Percentiles rank a stretch among this genome's conserved stretches.
phyloP scores from a whole-genome alignment of 2,329 filamentous ascomycete species.

The Alternaria sp. region DNA sequence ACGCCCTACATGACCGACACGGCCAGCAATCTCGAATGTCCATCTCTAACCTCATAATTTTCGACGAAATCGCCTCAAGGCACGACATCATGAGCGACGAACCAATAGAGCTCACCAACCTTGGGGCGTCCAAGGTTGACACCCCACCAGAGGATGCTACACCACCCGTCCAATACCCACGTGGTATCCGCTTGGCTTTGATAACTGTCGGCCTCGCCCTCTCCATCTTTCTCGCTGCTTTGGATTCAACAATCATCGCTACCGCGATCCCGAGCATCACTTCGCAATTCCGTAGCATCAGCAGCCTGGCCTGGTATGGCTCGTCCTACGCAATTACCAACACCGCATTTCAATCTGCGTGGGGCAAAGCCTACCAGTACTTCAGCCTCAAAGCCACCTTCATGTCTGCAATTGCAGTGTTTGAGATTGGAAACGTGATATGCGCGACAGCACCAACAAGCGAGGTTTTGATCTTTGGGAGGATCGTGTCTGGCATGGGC shows the following conservation, averaged over 20 bases:
- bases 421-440: slow-evolving; percentile 64
- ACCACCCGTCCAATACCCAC: slow-evolving; percentile 16
- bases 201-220: slow-evolving; percentile 38
- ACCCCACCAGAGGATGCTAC: not conserved
- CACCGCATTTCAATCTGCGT: slow-evolving; percentile 53
- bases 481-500: slow-evolving; percentile 51
- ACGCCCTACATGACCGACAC: not conserved
- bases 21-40: not conserved
- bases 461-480: slow-evolving; percentile 48
- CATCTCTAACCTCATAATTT: not conserved
- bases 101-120: not conserved
- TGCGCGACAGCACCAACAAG: slow-evolving; percentile 50
- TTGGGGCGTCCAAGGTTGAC: not conserved
- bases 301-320: slow-evolving; percentile 47
- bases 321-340: slow-evolving; percentile 54
- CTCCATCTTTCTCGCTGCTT: slow-evolving; percentile 35
- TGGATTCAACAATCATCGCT: slow-evolving; percentile 43
- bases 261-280: slow-evolving; percentile 49
- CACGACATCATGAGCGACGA: not conserved
- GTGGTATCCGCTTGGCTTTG: slow-evolving; percentile 28
- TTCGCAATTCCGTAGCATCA: slow-evolving; percentile 43
- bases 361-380: slow-evolving; percentile 56
- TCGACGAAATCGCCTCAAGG: not conserved
- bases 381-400: slow-evolving; percentile 52
- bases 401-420: slow-evolving; percentile 52